phyloP scores from a whole-genome alignment of 306 rosid genomes.

The Potentilla sterilis region DNA sequence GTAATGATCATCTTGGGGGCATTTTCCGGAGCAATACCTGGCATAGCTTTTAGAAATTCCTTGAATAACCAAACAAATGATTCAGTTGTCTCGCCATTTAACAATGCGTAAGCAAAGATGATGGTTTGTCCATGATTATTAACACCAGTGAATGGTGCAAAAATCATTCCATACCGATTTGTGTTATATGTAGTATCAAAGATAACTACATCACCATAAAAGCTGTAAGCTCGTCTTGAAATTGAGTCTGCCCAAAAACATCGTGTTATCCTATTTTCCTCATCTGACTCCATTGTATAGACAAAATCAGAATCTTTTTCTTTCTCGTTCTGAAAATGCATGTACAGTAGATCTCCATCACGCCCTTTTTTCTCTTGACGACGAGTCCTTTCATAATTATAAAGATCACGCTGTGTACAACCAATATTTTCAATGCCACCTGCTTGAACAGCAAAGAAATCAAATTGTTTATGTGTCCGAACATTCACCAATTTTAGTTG shows the following conservation, averaged over 20 bases:
- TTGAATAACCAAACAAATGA: slow-evolving; percentile 9
- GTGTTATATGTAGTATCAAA: neutral
- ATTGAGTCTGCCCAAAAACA: neutral
- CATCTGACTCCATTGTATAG: neutral
- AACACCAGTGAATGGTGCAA: neutral
- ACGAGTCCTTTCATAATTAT: no score
- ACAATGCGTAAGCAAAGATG: neutral
- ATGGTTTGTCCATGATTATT: neutral
- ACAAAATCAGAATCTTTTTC: neutral
- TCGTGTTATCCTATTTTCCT: neutral
- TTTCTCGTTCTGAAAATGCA: neutral
- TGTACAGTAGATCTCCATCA: neutral
- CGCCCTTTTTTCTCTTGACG: neutral
- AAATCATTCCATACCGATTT: neutral
- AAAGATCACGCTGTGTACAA: no score
- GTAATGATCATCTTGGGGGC: neutral
- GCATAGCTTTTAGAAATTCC: neutral
- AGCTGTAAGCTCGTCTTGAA: neutral
- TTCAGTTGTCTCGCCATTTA: neutral
- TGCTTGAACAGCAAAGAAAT: neutral
- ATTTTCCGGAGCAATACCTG: neutral
- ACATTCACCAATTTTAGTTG: neutral
- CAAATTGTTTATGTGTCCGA: neutral
- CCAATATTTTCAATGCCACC: neutral
- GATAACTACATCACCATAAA: neutral